Evolutionary conservation across 2,329 filamentous ascomycete genomes (phyloP), one percentile per base, ranked within the genome.

Genomic region (Metarhizium sp.): DNA sequence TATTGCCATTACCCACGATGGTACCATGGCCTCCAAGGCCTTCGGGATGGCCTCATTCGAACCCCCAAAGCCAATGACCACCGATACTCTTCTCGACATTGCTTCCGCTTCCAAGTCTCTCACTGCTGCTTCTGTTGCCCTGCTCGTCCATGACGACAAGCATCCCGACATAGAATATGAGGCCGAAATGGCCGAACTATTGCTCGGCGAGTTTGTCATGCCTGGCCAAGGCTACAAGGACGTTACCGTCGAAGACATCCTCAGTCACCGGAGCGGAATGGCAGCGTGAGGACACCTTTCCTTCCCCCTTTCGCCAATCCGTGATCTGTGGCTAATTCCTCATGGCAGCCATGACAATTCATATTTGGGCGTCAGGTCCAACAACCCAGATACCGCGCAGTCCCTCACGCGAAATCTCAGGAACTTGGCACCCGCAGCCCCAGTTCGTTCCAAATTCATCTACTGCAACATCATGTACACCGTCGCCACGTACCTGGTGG

Each of bases 391-490:
- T 34, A 53, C 58, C 30, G 57, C 64, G 2, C 51, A 54, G 7
- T 66, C 64, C 2, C 52, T 67, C 13, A 65, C 63, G 4, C 52
- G 64, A 16, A 67, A 67, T 30, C 51, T 67, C 38, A 60, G 64
- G 13, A 66, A 67, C 50, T 56, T 67, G n/a, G 49, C 55, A 2
- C 40, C 61, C 2, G 59, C 58, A 4, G 61, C 61, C 6, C 64
- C 65, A 0, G 52, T 63, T 0, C 61, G 64, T 6, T 56, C 58
- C 18, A 59, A 58, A 50, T 64, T 61, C 53, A 56, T 63, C 16
- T 66, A 67, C 56, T 62, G 58, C 55, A 67, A 65, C 48, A 61
- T 65, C 58, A 67, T 67, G 64, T 67, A 61, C 50, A 66, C 64
- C 1, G 64, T 55, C 3, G 60, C 62, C 3, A 58, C 60, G 1